Evolutionary conservation across 2,329 filamentous ascomycete genomes (phyloP), one percentile per base, ranked within the genome.

Genomic region (Hymenoscyphus linearis): DNA sequence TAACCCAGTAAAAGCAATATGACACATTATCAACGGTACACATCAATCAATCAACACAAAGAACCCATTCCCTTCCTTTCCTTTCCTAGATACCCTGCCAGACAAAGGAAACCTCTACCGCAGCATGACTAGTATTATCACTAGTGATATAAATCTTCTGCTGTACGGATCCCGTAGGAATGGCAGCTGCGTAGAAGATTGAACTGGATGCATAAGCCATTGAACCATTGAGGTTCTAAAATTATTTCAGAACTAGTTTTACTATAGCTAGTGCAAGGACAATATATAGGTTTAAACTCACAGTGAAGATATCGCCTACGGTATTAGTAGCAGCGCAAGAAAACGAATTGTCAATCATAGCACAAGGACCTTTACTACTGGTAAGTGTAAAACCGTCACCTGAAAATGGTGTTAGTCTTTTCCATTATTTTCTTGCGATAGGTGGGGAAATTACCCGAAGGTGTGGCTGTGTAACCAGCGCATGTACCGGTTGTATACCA

Each of bases 401-500:
- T 74, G 5, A 52, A 1, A 10, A 9, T 35, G 27, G 4, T 25
- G 40, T n/a, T 14, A 35, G 18, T 55, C 55, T 37, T 36, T 56
- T n/a, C n/a, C n/a, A n/a, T n/a, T 54, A 34, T 34, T 13, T 44
- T 25, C n/a, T 9, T 47, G 4, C 62, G 16, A 7, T 59, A 13
- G 14, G 5, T 50, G 2, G n/a, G 4, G n/a, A 6, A 37, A 50
- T 85, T 85, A 50, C 79, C 80, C n/a, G 73, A 79, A 55, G 77
- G 62, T 2, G 79, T 74, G 2, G 85, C 84, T 0, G 79, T 84
- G 71, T 84, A 88, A 0, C 82, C 87, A 1, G 87, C 88, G 68
- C 87, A 90, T 0, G 86, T 87, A 1, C 87, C 86, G 1, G 78
- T 80, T 0, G 80, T 79, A 70, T 87, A 90, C 88, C 87, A 91